A percentile compares a stretch with the other conserved stretches of the same genome.
These are phyloP conservation scores for Physcomitrium patens DNA, from an alignment of 225 moss, liverwort and hornwort genomes.

Conservation along the genomic window DNA sequence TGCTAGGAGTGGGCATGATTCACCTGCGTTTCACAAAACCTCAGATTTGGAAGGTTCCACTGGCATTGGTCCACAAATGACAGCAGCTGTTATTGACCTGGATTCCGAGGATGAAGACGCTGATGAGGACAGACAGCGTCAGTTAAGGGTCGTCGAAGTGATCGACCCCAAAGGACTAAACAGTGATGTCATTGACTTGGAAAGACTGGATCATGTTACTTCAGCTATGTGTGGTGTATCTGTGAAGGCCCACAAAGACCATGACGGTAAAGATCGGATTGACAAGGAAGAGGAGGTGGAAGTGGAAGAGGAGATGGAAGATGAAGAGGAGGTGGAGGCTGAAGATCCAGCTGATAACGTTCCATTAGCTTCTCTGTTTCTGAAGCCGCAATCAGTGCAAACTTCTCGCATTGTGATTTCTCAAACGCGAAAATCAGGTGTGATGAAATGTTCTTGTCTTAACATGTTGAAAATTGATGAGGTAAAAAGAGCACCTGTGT, in stretches of 20 bases:
- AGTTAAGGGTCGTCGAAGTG: conserved; percentile 19
- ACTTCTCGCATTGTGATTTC: conserved; percentile 27
- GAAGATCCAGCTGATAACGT: conserved; percentile 51
- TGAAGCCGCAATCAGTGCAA: conserved; percentile 37
- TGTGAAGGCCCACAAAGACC: conserved; percentile 31
- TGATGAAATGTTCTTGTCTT: conserved; percentile 9
- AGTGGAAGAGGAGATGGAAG: conserved; percentile 27
- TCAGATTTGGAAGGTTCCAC: conserved; percentile 15
- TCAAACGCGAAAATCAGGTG: conserved; percentile 37
- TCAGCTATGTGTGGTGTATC: conserved; percentile 45
- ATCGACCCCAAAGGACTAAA: conserved; percentile 13
- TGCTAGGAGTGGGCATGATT: conserved; percentile 30
- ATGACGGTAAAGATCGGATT: conserved; percentile 21
- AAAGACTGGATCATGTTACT: conserved; percentile 30
- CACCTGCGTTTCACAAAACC: conserved; percentile 21
- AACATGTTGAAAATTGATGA: not conserved
- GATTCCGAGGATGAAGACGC: conserved; percentile 45
- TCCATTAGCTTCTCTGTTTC: conserved; percentile 53
- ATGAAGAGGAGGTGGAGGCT: conserved; percentile 30
- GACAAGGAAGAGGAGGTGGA: conserved; percentile 28
- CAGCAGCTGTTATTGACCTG: conserved; percentile 46
- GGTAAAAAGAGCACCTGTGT: not conserved
- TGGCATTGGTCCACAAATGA: conserved; percentile 2
- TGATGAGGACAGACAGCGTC: conserved; percentile 3
- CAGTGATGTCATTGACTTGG: conserved; percentile 28